Evolutionary conservation across 768 basidiomycete genomes (phyloP), one percentile per base, ranked within the genome.

Genomic region (Suillus subaureus): DNA sequence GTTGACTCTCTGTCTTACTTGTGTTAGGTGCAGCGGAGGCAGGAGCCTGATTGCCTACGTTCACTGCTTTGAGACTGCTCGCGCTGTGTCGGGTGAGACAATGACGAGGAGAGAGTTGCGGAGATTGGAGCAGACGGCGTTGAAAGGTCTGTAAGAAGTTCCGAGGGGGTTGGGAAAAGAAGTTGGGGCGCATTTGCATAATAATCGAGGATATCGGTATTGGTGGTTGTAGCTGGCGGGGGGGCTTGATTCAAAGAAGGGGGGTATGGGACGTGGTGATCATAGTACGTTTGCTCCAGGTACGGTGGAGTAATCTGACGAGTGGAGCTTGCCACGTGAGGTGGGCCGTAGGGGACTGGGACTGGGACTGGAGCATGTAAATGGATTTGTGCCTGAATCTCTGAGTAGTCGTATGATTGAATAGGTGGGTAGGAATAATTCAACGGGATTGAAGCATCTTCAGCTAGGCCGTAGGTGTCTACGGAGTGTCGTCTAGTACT

Each of bases 141-240:
- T 13, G 54, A 73, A 26, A 85, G 75, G 49, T 87, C 81, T 35
- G 78, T 77, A 60, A 91, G 82, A 37, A 90, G 78, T 69, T 90
- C 88, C 43, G 84, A 85, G 1, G 89, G 89, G 1, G 89, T 91
- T 1, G 84, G 89, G 69, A 91, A 89, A 3, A 83, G 86, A 1
- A 73, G 66, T 64, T 79, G 80, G 0, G 72, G 64, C 0, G 71
- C 16, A 26, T 67, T 33, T 21, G 70, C 18, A 60, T 68, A 77
- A 63, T 70, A 73, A 43, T 78, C 69, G 63, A 72, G 70, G 33
- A 64, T 21, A 65, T 35, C 33, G 23, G 60, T 12, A 35, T 49
- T 26, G 33, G 33, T 61, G 15, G 56, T 39, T 2, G 58, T 39
- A 21, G 26, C 9, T 4, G 52, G 26, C 2, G 31, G 70, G 55